Percentiles rank a stretch among this genome's conserved stretches.
phyloP scores from a whole-genome alignment of 2,329 filamentous ascomycete species.

The Pseudogymnoascus pannorum region DNA sequence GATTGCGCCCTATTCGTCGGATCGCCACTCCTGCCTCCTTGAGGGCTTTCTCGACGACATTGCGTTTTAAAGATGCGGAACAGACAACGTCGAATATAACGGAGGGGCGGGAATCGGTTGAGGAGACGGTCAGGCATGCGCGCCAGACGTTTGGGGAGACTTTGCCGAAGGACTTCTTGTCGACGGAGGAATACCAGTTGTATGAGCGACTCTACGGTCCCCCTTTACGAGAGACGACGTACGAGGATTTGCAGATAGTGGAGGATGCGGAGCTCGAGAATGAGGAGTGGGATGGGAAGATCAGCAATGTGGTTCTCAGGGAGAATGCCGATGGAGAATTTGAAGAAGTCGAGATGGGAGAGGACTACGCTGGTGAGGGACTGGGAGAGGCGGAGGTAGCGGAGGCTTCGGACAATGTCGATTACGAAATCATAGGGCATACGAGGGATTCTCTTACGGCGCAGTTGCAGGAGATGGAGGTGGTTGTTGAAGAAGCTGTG shows the following conservation, averaged over 20 bases:
- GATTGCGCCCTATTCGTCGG: constrained; percentile 11
- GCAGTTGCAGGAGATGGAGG: constrained; percentile 21
- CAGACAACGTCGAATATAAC: not conserved
- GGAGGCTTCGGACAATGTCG: constrained; percentile 25
- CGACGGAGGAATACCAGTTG: constrained; percentile 60
- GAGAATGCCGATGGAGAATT: constrained; percentile 49
- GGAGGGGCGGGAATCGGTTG: constrained; percentile 36
- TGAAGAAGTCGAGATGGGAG: constrained; percentile 49
- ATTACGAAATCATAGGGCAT: constrained; percentile 11
- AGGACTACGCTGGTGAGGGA: constrained; percentile 15
- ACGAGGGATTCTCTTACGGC: constrained; percentile 1
- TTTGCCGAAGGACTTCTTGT: constrained; percentile 64
- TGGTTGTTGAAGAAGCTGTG: constrained; percentile 28
- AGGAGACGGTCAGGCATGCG: constrained; percentile 61
- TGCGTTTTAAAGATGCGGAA: not conserved
- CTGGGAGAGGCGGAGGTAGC: constrained; percentile 28
- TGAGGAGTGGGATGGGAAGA: constrained; percentile 22
- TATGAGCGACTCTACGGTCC: constrained; percentile 78
- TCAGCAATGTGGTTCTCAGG: constrained; percentile 42
- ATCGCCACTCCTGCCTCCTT: constrained; percentile 9
- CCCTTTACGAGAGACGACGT: constrained; percentile 54
- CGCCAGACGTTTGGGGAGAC: constrained; percentile 70
- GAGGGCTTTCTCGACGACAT: not conserved
- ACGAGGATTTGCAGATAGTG: constrained; percentile 43
- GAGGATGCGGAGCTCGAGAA: constrained; percentile 27